Evolutionary conservation across 2,329 filamentous ascomycete genomes (phyloP).

Genomic region (Apiospora sp.): DNA sequence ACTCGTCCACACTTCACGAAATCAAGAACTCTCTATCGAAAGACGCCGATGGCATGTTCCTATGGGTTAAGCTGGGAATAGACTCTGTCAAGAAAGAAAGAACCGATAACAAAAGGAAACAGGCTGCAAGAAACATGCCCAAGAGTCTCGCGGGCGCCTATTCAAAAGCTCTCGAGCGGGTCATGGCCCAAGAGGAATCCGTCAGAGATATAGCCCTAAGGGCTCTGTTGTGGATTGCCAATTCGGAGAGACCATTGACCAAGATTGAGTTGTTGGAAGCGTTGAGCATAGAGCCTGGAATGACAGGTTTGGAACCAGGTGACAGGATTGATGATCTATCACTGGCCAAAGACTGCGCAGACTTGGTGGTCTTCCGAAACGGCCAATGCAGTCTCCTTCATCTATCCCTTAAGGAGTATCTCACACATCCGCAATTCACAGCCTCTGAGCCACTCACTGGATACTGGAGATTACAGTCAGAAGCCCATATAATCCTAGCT

Average conservation of each 20-base stretch:
- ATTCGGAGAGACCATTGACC: not conserved
- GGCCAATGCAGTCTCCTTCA: not conserved
- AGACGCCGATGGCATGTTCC: constrained; percentile 7
- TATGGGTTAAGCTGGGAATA: not conserved
- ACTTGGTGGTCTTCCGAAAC: not conserved
- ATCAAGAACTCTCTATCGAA: not conserved
- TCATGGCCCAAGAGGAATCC: constrained; percentile 16
- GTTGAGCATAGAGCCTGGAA: not conserved
- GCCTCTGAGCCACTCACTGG: not conserved
- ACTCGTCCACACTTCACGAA: not conserved
- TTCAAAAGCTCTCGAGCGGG: not conserved
- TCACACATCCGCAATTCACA: not conserved
- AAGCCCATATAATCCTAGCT: not conserved
- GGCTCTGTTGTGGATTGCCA: not conserved
- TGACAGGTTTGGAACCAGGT: not conserved
- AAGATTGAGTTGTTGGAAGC: not conserved
- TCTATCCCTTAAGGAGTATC: not conserved
- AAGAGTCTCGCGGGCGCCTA: not conserved
- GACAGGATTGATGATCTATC: not conserved
- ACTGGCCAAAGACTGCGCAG: not conserved
- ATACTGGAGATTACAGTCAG: not conserved
- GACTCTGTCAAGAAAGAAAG: not conserved
- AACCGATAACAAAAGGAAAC: not conserved
- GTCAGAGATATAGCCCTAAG: not conserved
- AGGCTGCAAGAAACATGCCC: not conserved